Percentiles rank a stretch among this genome's conserved stretches.
Conservation (phyloP, 2,329 filamentous ascomycete species). For the Fusarium bactridioides region DNA sequence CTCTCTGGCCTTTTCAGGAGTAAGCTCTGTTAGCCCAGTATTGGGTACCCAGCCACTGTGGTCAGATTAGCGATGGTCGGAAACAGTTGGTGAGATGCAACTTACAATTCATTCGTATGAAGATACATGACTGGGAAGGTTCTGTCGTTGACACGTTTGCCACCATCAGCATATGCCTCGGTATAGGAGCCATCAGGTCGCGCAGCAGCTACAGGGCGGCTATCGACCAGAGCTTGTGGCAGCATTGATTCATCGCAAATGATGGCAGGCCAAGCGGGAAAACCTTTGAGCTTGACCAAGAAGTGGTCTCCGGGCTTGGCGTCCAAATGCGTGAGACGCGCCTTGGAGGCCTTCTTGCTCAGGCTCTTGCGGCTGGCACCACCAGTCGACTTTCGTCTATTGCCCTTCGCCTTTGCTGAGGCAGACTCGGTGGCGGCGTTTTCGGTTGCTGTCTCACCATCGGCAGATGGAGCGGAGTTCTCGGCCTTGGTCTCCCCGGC, state of each 20-base stretch:
- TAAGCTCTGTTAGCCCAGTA: conserved; percentile 79
- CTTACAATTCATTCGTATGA: conserved; percentile 96
- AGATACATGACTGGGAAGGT: conserved; percentile 97
- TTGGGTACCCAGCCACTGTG: conserved; percentile 90
- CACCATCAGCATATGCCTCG: conserved; percentile 86
- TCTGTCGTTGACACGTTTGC: conserved; percentile 83
- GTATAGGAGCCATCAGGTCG: conserved; percentile 86
- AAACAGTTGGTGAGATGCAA: conserved; percentile 35
- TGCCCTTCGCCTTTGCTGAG: conserved; percentile 50
- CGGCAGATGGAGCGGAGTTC: conserved; percentile 35
- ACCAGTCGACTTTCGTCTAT: conserved; percentile 78
- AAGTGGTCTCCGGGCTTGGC: conserved; percentile 92
- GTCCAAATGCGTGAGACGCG: conserved; percentile 74
- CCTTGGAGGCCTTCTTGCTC: conserved; percentile 84
- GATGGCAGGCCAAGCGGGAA: conserved; percentile 92
- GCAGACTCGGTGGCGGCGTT: conserved; percentile 42
- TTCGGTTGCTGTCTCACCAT: conserved; percentile 39
- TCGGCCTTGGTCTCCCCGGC: conserved; percentile 44
- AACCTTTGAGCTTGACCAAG: conserved; percentile 92
- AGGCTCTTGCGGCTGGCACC: conserved; percentile 79
- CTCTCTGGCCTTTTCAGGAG: conserved; percentile 74
- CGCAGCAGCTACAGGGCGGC: conserved; percentile 83
- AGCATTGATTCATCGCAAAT: conserved; percentile 96
- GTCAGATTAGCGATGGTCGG: conserved; percentile 14
- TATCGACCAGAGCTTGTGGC: conserved; percentile 76